phyloP scores from a whole-genome alignment of 495 filamentous ascomycete genomes.

The Annulohypoxylon stygium region DNA sequence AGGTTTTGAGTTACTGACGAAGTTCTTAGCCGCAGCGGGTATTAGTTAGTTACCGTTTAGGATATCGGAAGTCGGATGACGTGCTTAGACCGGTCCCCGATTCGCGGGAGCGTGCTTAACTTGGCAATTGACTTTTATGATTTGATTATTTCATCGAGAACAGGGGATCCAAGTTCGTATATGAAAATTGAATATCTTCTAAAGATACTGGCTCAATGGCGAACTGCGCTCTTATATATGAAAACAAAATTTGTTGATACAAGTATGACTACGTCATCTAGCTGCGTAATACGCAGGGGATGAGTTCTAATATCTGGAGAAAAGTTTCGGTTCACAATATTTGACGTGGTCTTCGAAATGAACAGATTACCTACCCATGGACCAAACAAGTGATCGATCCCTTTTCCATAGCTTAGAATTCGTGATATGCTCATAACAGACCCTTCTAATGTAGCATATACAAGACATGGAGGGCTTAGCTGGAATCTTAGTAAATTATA shows the following conservation, averaged over 20 bases:
- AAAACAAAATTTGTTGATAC: background rate
- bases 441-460: too few species aligned
- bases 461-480: too few species aligned
- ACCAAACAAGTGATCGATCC: background rate
- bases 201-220: background rate
- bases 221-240: background rate
- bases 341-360: background rate
- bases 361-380: background rate
- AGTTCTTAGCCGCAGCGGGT: conserved; percentile 36
- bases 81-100: conserved; percentile 41
- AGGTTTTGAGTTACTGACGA: conserved; percentile 21
- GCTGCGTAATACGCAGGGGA: conserved; percentile 8
- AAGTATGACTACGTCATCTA: background rate
- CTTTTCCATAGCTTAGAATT: background rate
- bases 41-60: conserved; percentile 40
- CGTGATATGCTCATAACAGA: background rate
- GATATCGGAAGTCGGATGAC: conserved; percentile 46
- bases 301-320: background rate
- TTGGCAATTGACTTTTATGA: conserved; percentile 31
- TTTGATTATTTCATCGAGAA: background rate
- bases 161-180: background rate
- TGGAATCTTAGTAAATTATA: background rate
- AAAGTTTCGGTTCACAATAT: background rate
- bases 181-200: background rate
- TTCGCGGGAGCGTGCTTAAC: conserved; percentile 33